Evolutionary conservation across 352 stramenopile genomes (phyloP), one percentile per base, ranked within the genome.

Genomic region (Paralagenidium karlingii): DNA sequence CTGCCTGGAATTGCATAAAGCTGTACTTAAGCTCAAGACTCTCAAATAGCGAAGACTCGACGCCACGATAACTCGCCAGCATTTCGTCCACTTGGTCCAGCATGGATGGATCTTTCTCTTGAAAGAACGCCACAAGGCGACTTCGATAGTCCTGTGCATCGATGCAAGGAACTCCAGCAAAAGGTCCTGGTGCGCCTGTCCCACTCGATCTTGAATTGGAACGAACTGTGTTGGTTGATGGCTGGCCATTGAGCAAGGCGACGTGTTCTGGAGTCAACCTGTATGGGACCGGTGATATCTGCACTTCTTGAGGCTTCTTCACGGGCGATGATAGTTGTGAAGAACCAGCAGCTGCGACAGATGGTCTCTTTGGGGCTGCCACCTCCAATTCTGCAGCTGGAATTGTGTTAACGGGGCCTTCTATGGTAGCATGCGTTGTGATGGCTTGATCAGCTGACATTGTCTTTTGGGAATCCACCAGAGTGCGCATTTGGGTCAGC

Each of bases 21-120:
- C 65, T 76, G 52, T 90, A 90, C 50, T 90, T 90, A 34, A 90
- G 68, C 41, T 82, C 65, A 16, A 90, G 55, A 27, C 70, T 86
- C 32, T 90, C 66, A 30, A 90, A 84, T 5, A 90, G 58, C 40
- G 62, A 79, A 9, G 58, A 53, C 42, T 90, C 76, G 11, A 87
- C 73, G 22, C 73, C 76, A 12, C 51, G 53, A 49, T 90, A 90
- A 43, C 51, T 85, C 24, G 58, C 44, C 2, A 90, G 55, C 73
- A 87, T 87, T 5, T 73, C 55, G n/a, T 90, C 73, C 26, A 90
- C 70, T 45, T 82, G 49, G 0, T 47, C 16, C 1, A 90, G 34
- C 45, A 80, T 77, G 8, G 63, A 52, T n/a, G 68, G 69, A 34
- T 90, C 76, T 15, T 68, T 67, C 19, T 74, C 53, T 30, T 68